Evolutionary conservation across 345 rosid species (phyloP).

Genomic region (Reutealis trisperma): DNA sequence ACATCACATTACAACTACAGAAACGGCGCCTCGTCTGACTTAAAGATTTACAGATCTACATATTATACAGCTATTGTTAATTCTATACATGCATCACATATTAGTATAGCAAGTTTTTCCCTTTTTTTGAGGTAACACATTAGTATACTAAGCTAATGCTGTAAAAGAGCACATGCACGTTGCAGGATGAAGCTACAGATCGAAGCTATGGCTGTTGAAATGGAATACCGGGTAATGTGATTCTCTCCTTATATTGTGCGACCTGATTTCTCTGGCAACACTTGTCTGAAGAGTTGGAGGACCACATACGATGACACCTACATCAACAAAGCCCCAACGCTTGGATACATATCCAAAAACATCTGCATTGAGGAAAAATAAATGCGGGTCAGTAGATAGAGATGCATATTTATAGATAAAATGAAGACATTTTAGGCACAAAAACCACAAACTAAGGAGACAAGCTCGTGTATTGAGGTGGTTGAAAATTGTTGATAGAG

Average conservation of each 20-base stretch:
- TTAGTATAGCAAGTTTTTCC: no score
- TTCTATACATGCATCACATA: no score
- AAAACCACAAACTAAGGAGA: not conserved
- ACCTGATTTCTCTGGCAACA: conserved; percentile 79
- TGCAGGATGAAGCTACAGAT: conserved; percentile 39
- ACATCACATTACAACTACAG: not conserved
- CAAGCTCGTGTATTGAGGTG: not conserved
- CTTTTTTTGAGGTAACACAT: no score
- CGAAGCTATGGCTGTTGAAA: conserved; percentile 83
- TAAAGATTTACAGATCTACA: not conserved
- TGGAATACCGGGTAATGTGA: conserved; percentile 56
- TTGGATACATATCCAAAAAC: conserved; percentile 50
- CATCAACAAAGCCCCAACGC: conserved; percentile 69
- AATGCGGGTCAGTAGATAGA: not conserved
- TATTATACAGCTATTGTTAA: not conserved
- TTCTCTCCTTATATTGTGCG: conserved; percentile 48
- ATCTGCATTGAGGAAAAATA: conserved; percentile 44
- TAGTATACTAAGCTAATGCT: not conserved
- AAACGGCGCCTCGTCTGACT: not conserved
- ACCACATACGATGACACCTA: conserved; percentile 87
- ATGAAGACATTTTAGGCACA: not conserved
- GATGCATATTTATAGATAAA: no score
- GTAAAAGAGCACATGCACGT: not conserved
- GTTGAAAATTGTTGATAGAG: no score
- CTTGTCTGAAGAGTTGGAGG: conserved; percentile 69